A percentile compares a stretch with the other conserved stretches of the same genome.
phyloP scores from a whole-genome alignment of 1,284 basidiomycete species.

The Malassezia dermatis region DNA sequence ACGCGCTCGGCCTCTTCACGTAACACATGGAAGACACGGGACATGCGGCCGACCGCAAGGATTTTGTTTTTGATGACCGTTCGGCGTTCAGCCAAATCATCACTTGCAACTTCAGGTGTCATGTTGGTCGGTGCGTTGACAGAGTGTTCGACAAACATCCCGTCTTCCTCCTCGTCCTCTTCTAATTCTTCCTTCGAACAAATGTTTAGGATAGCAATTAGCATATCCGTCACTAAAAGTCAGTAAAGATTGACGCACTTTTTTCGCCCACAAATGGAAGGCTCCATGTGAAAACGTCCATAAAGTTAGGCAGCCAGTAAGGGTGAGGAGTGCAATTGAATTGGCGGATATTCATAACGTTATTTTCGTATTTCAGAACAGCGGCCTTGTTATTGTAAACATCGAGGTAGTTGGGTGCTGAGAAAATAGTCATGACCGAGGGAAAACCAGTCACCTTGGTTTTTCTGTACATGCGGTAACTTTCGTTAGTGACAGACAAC shows the following conservation, averaged over 20 bases:
- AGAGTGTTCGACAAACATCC: neutral
- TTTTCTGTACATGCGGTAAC: conserved; percentile 89
- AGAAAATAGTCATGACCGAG: conserved; percentile 93
- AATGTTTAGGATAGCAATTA: conserved; percentile 83
- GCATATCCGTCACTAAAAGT: conserved; percentile 75
- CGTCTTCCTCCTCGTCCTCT: conserved; percentile 63
- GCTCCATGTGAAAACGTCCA: conserved; percentile 99
- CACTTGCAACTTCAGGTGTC: conserved; percentile 15
- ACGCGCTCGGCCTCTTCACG: conserved; percentile 98
- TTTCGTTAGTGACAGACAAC: neutral
- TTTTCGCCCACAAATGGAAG: conserved; percentile 96
- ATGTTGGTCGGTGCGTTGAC: neutral
- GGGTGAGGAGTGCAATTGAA: conserved; percentile 93
- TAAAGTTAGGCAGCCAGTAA: conserved; percentile 95
- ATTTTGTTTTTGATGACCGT: conserved; percentile 95
- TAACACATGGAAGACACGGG: conserved; percentile 85
- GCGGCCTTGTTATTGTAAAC: conserved; percentile 96
- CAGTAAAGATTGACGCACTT: conserved; percentile 53
- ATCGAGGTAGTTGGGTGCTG: conserved; percentile 83
- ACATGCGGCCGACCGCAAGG: conserved; percentile 90
- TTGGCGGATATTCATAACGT: conserved; percentile 86
- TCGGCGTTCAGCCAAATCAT: conserved; percentile 64
- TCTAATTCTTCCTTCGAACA: conserved; percentile 90
- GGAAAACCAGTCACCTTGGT: conserved; percentile 81
- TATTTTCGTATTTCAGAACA: conserved; percentile 89